Evolutionary conservation across 257 asterid genomes (phyloP).

Genomic region (Craterostigma plantagineum): DNA sequence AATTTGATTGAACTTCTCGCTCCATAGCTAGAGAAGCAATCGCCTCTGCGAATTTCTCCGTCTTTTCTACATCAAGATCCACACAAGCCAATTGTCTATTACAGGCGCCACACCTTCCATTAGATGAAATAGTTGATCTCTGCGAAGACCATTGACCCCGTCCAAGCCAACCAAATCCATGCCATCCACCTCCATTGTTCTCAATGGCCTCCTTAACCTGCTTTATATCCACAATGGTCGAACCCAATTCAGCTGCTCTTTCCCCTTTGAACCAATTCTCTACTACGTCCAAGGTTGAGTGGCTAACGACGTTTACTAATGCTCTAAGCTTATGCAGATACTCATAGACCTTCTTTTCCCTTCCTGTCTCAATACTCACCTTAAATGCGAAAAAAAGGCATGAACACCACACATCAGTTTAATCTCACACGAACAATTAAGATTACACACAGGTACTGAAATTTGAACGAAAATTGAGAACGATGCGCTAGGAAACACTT

Average conservation of each 20-base stretch:
- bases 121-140: slow-evolving; percentile 27
- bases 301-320: slow-evolving; percentile 25
- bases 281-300: slow-evolving; percentile 34
- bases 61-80: slow-evolving; percentile 54
- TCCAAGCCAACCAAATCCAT: slow-evolving; percentile 89
- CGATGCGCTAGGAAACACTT: too few species aligned
- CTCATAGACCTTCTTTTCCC: slow-evolving; percentile 56
- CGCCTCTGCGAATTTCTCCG: slow-evolving; percentile 55
- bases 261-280: slow-evolving; percentile 55
- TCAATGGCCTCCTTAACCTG: slow-evolving; percentile 38
- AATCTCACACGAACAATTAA: not conserved
- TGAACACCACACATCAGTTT: slow-evolving; percentile 2
- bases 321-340: slow-evolving; percentile 68
- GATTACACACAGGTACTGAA: not conserved
- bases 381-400: slow-evolving; percentile 13
- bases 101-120: slow-evolving; percentile 48
- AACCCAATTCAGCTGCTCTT: slow-evolving; percentile 34
- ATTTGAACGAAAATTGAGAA: not conserved
- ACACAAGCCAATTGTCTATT: slow-evolving; percentile 49
- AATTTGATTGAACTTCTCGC: slow-evolving; percentile 55
- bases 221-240: slow-evolving; percentile 16
- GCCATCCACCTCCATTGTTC: slow-evolving; percentile 91
- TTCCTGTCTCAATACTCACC: slow-evolving; percentile 52
- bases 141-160: slow-evolving; percentile 52
- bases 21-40: slow-evolving; percentile 74